These are phyloP conservation scores for Saccharomycopsis hybrid DNA, from an alignment of 1,139 yeast genomes.

Conservation along the genomic window DNA sequence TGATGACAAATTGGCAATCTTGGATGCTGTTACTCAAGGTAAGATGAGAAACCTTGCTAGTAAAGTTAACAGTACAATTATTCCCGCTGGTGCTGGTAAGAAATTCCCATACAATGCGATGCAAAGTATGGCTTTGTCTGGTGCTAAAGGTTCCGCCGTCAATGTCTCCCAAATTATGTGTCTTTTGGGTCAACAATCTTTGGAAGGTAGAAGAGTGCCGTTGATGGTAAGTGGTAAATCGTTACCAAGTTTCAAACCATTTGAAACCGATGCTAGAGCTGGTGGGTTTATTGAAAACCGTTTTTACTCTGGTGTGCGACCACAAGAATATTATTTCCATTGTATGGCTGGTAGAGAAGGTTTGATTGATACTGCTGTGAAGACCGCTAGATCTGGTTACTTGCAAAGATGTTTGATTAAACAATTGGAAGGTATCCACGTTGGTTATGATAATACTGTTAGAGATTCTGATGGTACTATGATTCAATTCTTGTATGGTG, in stretches of 20 bases:
- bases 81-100: conserved; percentile 95
- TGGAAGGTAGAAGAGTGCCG: conserved; percentile 99
- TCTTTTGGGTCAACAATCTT: conserved; percentile 96
- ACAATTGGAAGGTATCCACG: conserved; percentile 95
- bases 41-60: conserved; percentile 90
- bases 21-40: conserved; percentile 94
- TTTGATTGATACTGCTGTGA: conserved; percentile 97
- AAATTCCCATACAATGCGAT: conserved; percentile 92
- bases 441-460: conserved; percentile 89
- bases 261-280: conserved; percentile 95
- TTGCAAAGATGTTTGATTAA: conserved; percentile 97
- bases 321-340: conserved; percentile 99
- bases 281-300: conserved; percentile 98
- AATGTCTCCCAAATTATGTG: conserved; percentile 99
- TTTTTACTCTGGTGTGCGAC: conserved; percentile 95
- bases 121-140: conserved; percentile 99
- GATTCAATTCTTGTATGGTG: conserved; percentile 95
- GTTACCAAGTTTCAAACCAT: conserved; percentile 92
- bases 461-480: conserved; percentile 94
- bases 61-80: conserved; percentile 87
- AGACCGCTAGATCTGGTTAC: conserved; percentile 97
- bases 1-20: conserved; percentile 82
- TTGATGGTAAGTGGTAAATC: conserved; percentile 99
- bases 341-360: conserved; percentile 99
- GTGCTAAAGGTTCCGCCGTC: conserved; percentile 98